Conservation (phyloP, 768 basidiomycete species). For the Amanita molliuscula region DNA sequence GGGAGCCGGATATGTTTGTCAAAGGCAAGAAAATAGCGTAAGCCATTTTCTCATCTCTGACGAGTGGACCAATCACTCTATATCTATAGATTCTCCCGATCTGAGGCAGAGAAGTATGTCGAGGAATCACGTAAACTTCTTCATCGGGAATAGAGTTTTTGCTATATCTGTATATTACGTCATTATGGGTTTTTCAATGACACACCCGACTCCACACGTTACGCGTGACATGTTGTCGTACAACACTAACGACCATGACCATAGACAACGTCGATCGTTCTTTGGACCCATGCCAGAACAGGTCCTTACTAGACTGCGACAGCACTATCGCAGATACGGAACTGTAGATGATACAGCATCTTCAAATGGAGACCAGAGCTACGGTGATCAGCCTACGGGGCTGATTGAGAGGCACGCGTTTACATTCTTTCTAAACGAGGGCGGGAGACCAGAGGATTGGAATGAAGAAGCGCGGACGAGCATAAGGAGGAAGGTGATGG, state of each 20-base stretch:
- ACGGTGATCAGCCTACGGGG: conserved; percentile 28
- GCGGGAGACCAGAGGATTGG: conserved; percentile 63
- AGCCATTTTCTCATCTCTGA: conserved; percentile 17
- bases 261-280: not conserved
- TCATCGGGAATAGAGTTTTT: conserved; percentile 16
- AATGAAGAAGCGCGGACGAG: conserved; percentile 39
- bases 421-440: conserved; percentile 51
- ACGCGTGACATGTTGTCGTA: conserved; percentile 1
- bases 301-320: not conserved
- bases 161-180: not conserved
- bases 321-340: not conserved
- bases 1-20: conserved; percentile 78
- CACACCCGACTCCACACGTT: not conserved
- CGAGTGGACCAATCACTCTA: conserved; percentile 4
- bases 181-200: not conserved
- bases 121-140: conserved; percentile 49
- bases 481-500: conserved; percentile 45
- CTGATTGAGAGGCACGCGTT: conserved; percentile 53
- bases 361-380: conserved; percentile 10
- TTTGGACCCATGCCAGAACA: conserved; percentile 6
- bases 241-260: not conserved
- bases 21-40: conserved; percentile 73
- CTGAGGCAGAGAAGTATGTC: conserved; percentile 58
- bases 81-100: conserved; percentile 47
- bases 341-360: not conserved